Conservation (phyloP, 1,139 yeast genomes). For the Komagataea norvegica region DNA sequence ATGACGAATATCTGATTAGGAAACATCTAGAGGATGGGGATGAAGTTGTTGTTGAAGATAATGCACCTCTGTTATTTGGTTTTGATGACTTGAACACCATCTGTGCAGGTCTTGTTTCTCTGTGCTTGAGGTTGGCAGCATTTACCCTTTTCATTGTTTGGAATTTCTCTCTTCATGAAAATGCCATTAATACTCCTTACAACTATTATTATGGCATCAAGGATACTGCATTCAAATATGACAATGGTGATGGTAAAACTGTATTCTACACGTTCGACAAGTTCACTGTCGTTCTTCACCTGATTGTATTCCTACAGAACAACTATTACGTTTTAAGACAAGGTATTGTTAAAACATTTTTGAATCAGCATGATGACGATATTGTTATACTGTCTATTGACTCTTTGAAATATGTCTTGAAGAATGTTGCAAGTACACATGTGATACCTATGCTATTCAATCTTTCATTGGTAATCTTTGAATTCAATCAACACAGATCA, state of each 20-base stretch:
- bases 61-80: neutral
- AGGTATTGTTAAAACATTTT: neutral
- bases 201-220: slow-evolving; percentile 5
- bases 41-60: slow-evolving; percentile 11
- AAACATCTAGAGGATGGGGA: slow-evolving; percentile 25
- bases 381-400: slow-evolving; percentile 1
- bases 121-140: neutral
- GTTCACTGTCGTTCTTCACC: slow-evolving; percentile 18
- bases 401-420: slow-evolving; percentile 1
- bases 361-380: too few relatives aligned
- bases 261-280: slow-evolving; percentile 18
- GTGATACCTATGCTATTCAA: slow-evolving; percentile 10
- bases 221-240: neutral
- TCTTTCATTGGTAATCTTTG: slow-evolving; percentile 8
- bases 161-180: slow-evolving; percentile 5
- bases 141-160: slow-evolving; percentile 2
- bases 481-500: slow-evolving; percentile 8
- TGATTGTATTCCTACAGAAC: slow-evolving; percentile 4
- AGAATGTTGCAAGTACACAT: slow-evolving; percentile 9
- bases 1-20: slow-evolving; percentile 13
- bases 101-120: slow-evolving; percentile 24
- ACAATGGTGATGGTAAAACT: neutral
- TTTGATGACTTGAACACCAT: neutral
- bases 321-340: neutral
- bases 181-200: slow-evolving; percentile 12